Base-by-base conservation (phyloP, 2,329 filamentous ascomycete species). In the Aspergillus sp. region DNA sequence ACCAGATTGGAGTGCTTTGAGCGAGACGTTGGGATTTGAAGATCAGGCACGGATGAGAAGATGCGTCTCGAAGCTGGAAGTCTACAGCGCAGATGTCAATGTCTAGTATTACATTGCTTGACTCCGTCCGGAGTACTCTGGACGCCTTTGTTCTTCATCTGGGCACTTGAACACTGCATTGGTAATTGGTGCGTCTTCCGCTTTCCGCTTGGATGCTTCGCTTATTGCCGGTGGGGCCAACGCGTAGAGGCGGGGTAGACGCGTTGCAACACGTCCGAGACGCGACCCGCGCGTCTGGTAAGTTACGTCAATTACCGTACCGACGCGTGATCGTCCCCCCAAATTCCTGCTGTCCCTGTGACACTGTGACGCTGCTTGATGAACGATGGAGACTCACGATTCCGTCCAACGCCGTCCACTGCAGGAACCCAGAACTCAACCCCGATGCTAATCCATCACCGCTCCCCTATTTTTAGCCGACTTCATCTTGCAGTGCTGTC, bases 271-370 rank as follows among this genome's bases (percentile, higher is more conserved):
- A 63, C 64, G 64, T 63, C 57, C 24, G 31, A 41, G 15, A 61
- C 64, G 61, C 64, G 64, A 50, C 57, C 51, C 58, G 61, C 64
- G 64, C 64, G 62, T 57, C 31, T 60, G 56, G 62, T 66, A 63
- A 57, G 5, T 57, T 64, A 63, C 60, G 24, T 62, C 62, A 59
- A 48, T n/a, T 27, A 55, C 40, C 24, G 40, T 53, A 47, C 51
- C 47, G 21, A 19, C 44, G 41, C 46, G 53, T 15, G 35, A 35
- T 52, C 27, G 17, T 39, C 31, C 17, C 24, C 17, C 43, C 35
- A 35, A 47, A 14, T n/a, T n/a, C 9, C 14, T 48, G 45, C 35
- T 48, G 45, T 31, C 45, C n/a, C 23, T 31, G 27, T 50, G 33
- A 50, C 33, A 19, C 5, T 19, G 19, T 19, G 35, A 50, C 12